Conservation (phyloP, 2,329 filamentous ascomycete genomes). For the Capronia coronata region DNA sequence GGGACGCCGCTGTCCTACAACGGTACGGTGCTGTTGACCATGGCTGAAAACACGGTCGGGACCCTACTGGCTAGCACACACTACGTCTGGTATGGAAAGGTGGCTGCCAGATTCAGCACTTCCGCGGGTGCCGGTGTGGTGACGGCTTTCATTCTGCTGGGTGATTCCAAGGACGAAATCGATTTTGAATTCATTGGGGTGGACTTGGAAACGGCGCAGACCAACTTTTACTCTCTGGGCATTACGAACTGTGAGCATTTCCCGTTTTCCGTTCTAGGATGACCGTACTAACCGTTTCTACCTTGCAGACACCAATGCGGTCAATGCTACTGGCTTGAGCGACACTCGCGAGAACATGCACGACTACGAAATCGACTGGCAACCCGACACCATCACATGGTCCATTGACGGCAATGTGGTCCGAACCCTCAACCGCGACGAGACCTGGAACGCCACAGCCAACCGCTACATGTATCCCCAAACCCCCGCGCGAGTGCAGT, state of each 20-base stretch:
- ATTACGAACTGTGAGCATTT: constrained; percentile 71
- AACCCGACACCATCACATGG: constrained; percentile 79
- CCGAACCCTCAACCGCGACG: constrained; percentile 65
- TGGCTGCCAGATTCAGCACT: constrained; percentile 78
- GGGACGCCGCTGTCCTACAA: constrained; percentile 63
- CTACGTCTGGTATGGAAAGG: constrained; percentile 97
- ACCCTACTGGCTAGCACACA: constrained; percentile 77
- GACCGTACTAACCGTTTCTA: constrained; percentile 4
- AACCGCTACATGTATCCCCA: constrained; percentile 85
- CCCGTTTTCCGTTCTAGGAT: neutral
- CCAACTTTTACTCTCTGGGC: constrained; percentile 96
- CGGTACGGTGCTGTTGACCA: constrained; percentile 72
- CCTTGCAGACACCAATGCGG: constrained; percentile 62
- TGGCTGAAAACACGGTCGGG: constrained; percentile 77
- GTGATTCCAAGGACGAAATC: constrained; percentile 95
- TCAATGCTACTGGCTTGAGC: constrained; percentile 56
- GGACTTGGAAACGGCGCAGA: constrained; percentile 71
- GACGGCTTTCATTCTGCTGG: constrained; percentile 93
- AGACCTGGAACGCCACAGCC: constrained; percentile 79
- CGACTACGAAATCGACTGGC: constrained; percentile 91
- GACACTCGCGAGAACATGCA: constrained; percentile 75
- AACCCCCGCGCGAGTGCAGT: constrained; percentile 80
- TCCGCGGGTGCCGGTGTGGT: constrained; percentile 81
- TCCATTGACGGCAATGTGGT: constrained; percentile 71
- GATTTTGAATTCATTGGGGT: constrained; percentile 91